Evolutionary conservation across 2,329 filamentous ascomycete genomes (phyloP).

Genomic region (Cadophora sp.): DNA sequence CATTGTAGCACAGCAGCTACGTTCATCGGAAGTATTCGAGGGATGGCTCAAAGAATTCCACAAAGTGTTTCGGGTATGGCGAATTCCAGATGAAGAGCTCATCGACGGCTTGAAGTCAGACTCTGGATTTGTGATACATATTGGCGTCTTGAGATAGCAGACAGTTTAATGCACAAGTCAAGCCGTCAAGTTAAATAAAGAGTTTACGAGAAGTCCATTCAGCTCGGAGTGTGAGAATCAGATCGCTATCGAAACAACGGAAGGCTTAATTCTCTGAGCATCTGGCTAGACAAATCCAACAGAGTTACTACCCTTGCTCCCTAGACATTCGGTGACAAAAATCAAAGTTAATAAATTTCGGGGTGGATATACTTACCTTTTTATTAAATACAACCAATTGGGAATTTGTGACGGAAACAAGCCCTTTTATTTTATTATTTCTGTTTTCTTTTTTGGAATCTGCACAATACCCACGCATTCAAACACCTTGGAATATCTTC

Average conservation of each 20-base stretch:
- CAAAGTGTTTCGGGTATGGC: constrained; percentile 74
- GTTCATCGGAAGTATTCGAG: constrained; percentile 85
- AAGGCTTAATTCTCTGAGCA: no score
- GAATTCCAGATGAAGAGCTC: constrained; percentile 70
- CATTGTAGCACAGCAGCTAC: constrained; percentile 87
- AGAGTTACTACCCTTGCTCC: neutral
- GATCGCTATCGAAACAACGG: neutral
- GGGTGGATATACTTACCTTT: no score
- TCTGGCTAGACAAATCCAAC: neutral
- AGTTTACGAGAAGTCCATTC: neutral
- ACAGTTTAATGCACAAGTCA: neutral
- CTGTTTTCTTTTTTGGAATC: no score
- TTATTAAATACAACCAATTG: no score
- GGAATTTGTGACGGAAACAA: no score
- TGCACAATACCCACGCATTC: no score
- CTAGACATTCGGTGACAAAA: no score
- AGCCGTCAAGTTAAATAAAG: neutral
- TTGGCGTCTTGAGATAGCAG: constrained; percentile 59
- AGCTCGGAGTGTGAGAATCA: neutral
- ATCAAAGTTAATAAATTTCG: no score
- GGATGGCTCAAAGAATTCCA: constrained; percentile 77
- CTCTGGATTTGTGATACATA: constrained; percentile 82
- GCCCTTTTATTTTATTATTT: no score
- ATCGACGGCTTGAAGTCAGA: constrained; percentile 63
- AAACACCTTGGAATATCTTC: no score